phyloP scores from a whole-genome alignment of 495 filamentous ascomycete genomes.

The Oidiodendron maius region DNA sequence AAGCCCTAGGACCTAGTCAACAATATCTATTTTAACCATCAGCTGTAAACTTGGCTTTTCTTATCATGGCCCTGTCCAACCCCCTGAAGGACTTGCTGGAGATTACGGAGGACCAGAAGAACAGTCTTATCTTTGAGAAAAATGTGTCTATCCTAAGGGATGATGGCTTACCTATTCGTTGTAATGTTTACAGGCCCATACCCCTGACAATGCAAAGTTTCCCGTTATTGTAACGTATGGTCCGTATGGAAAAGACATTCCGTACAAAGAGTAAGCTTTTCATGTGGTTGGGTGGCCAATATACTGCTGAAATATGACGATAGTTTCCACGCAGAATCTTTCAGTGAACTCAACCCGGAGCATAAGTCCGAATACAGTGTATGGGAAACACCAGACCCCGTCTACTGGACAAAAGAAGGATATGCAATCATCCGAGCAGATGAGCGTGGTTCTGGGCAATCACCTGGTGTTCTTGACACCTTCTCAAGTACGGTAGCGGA shows the following conservation, averaged over 20 bases:
- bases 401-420: constrained; percentile 31
- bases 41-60: no score
- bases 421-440: constrained; percentile 41
- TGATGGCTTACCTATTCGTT: no score
- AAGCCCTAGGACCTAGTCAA: no score
- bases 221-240: constrained; percentile 53
- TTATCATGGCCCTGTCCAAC: not conserved
- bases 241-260: constrained; percentile 62
- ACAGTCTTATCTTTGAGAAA: not conserved
- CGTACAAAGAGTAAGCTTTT: no score
- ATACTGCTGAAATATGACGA: no score
- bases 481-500: constrained; percentile 35
- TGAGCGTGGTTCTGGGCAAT: constrained; percentile 33
- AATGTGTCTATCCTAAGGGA: no score
- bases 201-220: constrained; percentile 23
- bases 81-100: not conserved
- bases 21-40: no score
- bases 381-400: constrained; percentile 42
- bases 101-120: not conserved
- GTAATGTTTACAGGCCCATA: no score
- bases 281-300: no score
- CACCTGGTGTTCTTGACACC: constrained; percentile 31
- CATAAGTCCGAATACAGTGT: constrained; percentile 25
- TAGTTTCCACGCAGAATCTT: constrained; percentile 35
- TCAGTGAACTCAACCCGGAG: constrained; percentile 39